Percentiles rank a stretch among this genome's conserved stretches.
These are phyloP conservation scores for Myxozyma melibiosi DNA, from an alignment of 805 yeast species.

Conservation along the genomic window DNA sequence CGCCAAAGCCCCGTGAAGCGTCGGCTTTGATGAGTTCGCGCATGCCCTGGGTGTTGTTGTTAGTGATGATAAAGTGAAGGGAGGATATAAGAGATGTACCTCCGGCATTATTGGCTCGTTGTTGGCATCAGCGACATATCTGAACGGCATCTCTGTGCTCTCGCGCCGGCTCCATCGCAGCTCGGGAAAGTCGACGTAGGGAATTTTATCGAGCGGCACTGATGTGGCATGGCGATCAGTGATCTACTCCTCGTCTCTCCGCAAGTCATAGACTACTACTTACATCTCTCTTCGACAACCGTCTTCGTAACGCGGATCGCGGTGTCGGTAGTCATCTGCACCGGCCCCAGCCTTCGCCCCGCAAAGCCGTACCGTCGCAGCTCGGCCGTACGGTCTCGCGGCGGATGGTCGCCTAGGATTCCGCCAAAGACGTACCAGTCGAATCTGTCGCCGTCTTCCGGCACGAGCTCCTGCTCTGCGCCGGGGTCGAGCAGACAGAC, in stretches of 20 bases:
- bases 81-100: conserved; percentile 31
- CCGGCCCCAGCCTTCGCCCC: conserved; percentile 82
- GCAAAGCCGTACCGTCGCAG: conserved; percentile 81
- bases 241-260: neutral
- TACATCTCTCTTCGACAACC: conserved; percentile 60
- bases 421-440: conserved; percentile 97
- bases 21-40: conserved; percentile 79
- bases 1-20: conserved; percentile 66
- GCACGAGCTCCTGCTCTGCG: conserved; percentile 71
- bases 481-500: conserved; percentile 90
- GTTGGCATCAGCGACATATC: conserved; percentile 68
- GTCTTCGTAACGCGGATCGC: conserved; percentile 89
- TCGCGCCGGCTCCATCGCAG: conserved; percentile 84
- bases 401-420: conserved; percentile 62
- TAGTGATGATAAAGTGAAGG: neutral
- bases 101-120: conserved; percentile 83
- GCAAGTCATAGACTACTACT: conserved; percentile 10
- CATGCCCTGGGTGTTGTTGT: conserved; percentile 60
- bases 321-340: conserved; percentile 98
- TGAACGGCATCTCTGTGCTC: conserved; percentile 96
- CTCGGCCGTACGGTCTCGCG: conserved; percentile 84
- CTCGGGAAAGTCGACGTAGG: conserved; percentile 91
- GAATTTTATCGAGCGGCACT: conserved; percentile 65
- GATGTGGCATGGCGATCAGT: neutral
- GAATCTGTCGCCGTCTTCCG: conserved; percentile 64